Percentiles rank a stretch among this genome's conserved stretches.
phyloP scores from a whole-genome alignment of 2,329 filamentous ascomycete genomes.

The Ophiostoma triangulosporum region DNA sequence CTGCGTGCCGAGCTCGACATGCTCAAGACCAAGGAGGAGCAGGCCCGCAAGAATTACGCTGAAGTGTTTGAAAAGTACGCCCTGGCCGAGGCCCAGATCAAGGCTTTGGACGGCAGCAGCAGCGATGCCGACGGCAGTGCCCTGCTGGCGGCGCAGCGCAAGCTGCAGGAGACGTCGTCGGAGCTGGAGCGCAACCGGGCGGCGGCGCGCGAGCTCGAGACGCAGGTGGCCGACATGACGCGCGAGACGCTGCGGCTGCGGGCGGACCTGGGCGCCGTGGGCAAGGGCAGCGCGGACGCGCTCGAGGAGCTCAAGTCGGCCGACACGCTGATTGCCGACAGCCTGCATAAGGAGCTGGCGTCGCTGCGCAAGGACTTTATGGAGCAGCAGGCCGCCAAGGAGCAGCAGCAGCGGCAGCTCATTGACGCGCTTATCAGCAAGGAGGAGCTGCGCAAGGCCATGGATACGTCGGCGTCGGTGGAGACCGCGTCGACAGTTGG shows the following conservation, averaged over 20 bases:
- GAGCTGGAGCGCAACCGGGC: slow-evolving; percentile 35
- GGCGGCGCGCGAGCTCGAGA: slow-evolving; percentile 31
- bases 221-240: slow-evolving; percentile 37
- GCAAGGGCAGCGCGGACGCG: slow-evolving; percentile 39
- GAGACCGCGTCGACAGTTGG: neutral
- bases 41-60: slow-evolving; percentile 40
- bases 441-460: slow-evolving; percentile 43
- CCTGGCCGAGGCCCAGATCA: slow-evolving; percentile 43
- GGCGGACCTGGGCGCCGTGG: slow-evolving; percentile 40
- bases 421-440: slow-evolving; percentile 46
- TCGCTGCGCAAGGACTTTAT: slow-evolving; percentile 38
- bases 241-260: slow-evolving; percentile 40
- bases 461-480: slow-evolving; percentile 15
- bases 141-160: slow-evolving; percentile 36
- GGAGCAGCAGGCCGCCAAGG: slow-evolving; percentile 35
- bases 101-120: slow-evolving; percentile 31
- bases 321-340: slow-evolving; percentile 44
- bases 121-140: slow-evolving; percentile 36
- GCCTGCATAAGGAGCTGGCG: slow-evolving; percentile 44
- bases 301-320: slow-evolving; percentile 45
- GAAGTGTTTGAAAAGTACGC: slow-evolving; percentile 45
- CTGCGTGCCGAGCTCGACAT: slow-evolving; percentile 44
- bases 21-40: slow-evolving; percentile 34
- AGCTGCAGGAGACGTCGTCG: slow-evolving; percentile 29
- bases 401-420: slow-evolving; percentile 45